phyloP scores from a whole-genome alignment of 768 basidiomycete species.

The Amanita pseudoporphyria region DNA sequence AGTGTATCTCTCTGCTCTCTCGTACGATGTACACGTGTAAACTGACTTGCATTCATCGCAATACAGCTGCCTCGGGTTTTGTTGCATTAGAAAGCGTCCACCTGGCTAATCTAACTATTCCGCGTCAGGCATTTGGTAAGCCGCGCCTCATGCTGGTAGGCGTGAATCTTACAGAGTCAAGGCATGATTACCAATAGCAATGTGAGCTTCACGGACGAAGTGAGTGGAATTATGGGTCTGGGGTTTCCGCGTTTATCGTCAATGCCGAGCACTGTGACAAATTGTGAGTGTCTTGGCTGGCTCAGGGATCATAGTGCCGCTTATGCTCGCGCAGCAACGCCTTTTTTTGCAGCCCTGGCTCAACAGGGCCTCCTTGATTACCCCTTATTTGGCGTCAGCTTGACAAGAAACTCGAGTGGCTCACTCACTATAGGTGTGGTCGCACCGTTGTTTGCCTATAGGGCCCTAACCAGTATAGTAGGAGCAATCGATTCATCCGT shows the following conservation, averaged over 20 bases:
- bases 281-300: slow-evolving; percentile 31
- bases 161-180: slow-evolving; percentile 16
- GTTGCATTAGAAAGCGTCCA: slow-evolving; percentile 56
- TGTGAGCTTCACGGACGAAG: slow-evolving; percentile 48
- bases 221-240: slow-evolving; percentile 67
- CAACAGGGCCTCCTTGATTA: slow-evolving; percentile 58
- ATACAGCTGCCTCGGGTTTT: slow-evolving; percentile 56
- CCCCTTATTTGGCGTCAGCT: slow-evolving; percentile 65
- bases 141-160: slow-evolving; percentile 2
- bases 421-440: slow-evolving; percentile 52
- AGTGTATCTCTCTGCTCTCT: slow-evolving; percentile 15
- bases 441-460: not conserved
- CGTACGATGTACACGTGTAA: not conserved
- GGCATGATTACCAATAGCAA: slow-evolving; percentile 55
- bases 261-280: slow-evolving; percentile 34
- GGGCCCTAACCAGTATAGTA: slow-evolving; percentile 15
- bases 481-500: slow-evolving; percentile 71
- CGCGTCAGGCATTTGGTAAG: slow-evolving; percentile 62
- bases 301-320: not conserved
- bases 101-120: slow-evolving; percentile 49
- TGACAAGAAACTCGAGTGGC: slow-evolving; percentile 51
- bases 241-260: slow-evolving; percentile 69
- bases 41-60: not conserved
- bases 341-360: slow-evolving; percentile 57
- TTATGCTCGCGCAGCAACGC: slow-evolving; percentile 36